A percentile compares a stretch with the other conserved stretches of the same genome.
Conservation (phyloP, 2,329 filamentous ascomycete genomes). For the Trichoderma aggressivum region DNA sequence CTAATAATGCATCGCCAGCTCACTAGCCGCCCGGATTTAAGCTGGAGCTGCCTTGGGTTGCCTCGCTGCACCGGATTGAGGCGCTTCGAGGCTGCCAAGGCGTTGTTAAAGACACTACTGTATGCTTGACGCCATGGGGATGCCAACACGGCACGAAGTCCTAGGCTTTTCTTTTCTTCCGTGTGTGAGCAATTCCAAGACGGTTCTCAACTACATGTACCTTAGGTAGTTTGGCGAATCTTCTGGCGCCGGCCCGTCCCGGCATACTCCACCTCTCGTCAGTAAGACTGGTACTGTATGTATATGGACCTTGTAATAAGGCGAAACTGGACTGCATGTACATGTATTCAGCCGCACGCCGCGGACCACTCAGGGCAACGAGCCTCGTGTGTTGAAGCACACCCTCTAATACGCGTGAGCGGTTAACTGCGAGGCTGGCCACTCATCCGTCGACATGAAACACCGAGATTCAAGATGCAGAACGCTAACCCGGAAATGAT, state of each 20-base stretch:
- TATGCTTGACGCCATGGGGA: not conserved
- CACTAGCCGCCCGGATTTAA: not conserved
- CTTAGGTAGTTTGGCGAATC: too few relatives aligned
- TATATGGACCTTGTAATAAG: too few relatives aligned
- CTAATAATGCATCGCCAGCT: not conserved
- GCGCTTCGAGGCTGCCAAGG: not conserved
- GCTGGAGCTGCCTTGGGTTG: not conserved
- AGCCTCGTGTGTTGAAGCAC: not conserved
- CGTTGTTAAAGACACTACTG: not conserved
- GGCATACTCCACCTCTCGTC: too few relatives aligned
- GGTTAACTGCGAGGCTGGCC: not conserved
- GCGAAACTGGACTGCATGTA: too few relatives aligned
- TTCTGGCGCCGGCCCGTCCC: too few relatives aligned
- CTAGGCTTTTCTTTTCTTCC: too few relatives aligned
- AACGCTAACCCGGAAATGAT: not conserved
- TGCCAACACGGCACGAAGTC: too few relatives aligned
- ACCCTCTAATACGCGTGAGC: not conserved
- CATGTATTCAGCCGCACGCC: not conserved
- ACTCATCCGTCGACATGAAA: not conserved
- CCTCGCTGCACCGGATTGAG: not conserved
- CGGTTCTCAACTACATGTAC: too few relatives aligned
- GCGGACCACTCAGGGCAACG: not conserved
- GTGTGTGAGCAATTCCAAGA: too few relatives aligned
- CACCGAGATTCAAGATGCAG: not conserved
- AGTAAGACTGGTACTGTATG: too few relatives aligned